phyloP scores from a whole-genome alignment of 2,329 filamentous ascomycete genomes.

The Emmonsiellopsis sp. region DNA sequence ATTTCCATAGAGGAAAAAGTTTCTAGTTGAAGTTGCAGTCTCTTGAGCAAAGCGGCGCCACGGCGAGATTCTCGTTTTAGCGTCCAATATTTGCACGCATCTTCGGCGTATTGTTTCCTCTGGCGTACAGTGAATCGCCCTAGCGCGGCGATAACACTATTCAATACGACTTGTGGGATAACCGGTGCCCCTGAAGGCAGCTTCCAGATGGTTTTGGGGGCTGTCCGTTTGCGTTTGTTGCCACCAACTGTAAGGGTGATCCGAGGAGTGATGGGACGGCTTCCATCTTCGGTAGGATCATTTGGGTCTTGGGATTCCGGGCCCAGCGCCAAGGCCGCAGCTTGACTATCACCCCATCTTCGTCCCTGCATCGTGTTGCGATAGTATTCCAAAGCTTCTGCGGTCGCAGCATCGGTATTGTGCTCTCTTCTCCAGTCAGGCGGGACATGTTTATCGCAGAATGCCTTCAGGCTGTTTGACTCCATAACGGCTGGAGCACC shows the following conservation, averaged over 20 bases:
- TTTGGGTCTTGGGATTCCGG: conserved; percentile 53
- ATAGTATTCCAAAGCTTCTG: conserved; percentile 80
- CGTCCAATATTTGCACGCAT: conserved; percentile 96
- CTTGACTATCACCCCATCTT: conserved; percentile 86
- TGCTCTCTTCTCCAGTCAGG: conserved; percentile 81
- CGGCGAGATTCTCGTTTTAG: conserved; percentile 87
- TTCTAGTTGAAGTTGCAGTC: conserved; percentile 88
- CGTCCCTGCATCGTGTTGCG: conserved; percentile 78
- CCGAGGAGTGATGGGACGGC: conserved; percentile 35
- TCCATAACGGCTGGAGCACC: conserved; percentile 70
- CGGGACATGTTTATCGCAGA: conserved; percentile 91
- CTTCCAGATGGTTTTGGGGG: conserved; percentile 70
- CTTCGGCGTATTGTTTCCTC: conserved; percentile 83
- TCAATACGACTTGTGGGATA: conserved; percentile 79
- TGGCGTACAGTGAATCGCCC: conserved; percentile 75
- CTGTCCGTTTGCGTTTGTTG: conserved; percentile 50
- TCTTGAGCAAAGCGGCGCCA: conserved; percentile 83
- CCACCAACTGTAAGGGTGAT: conserved; percentile 43
- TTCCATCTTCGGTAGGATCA: conserved; percentile 38
- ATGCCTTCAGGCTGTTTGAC: conserved; percentile 77
- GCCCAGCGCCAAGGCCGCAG: conserved; percentile 70
- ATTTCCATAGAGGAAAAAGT: conserved; percentile 97
- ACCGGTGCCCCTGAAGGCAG: conserved; percentile 90
- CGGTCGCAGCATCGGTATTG: conserved; percentile 67
- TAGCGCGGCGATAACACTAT: conserved; percentile 74